Percentiles rank a stretch among this genome's conserved stretches.
These are phyloP conservation scores for Phytophthora meadii DNA, from an alignment of 352 stramenopile genomes.

Conservation along the genomic window DNA sequence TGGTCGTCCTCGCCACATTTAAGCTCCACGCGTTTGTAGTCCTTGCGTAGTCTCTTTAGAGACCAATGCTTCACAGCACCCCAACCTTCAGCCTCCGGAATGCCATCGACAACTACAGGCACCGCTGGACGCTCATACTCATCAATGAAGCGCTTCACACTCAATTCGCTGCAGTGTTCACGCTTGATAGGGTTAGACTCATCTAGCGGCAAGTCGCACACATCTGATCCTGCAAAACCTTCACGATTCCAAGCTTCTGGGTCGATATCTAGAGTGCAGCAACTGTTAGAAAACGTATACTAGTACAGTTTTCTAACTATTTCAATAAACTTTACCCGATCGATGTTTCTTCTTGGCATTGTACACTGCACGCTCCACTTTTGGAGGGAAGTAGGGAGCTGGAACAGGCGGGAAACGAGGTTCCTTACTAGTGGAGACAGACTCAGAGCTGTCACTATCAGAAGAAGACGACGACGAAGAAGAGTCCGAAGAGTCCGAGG, in stretches of 20 bases:
- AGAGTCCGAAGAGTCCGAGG: slow-evolving; percentile 35
- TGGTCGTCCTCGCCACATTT: slow-evolving; percentile 87
- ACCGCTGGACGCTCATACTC: slow-evolving; percentile 81
- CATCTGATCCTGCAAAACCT: slow-evolving; percentile 81
- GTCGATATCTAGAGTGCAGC: slow-evolving; percentile 62
- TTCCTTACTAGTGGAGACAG: neutral
- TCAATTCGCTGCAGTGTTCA: slow-evolving; percentile 80
- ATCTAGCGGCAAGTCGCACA: slow-evolving; percentile 79
- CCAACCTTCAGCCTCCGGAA: slow-evolving; percentile 85
- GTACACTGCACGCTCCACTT: slow-evolving; percentile 54
- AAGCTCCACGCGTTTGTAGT: slow-evolving; percentile 81
- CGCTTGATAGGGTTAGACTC: slow-evolving; percentile 71
- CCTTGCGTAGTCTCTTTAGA: slow-evolving; percentile 74
- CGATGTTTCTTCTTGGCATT: slow-evolving; percentile 79
- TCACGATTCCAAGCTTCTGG: slow-evolving; percentile 70
- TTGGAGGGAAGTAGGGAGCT: slow-evolving; percentile 50
- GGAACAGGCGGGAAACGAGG: slow-evolving; percentile 63
- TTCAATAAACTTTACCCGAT: slow-evolving; percentile 47
- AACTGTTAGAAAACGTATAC: slow-evolving; percentile 16
- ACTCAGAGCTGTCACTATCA: slow-evolving; percentile 34
- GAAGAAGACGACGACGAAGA: slow-evolving; percentile 51
- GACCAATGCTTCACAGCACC: slow-evolving; percentile 73
- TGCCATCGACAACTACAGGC: slow-evolving; percentile 85
- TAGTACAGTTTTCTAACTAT: neutral
- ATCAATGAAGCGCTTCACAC: slow-evolving; percentile 82